phyloP scores from a whole-genome alignment of 2,329 filamentous ascomycete genomes.

The Monascus ruber region DNA sequence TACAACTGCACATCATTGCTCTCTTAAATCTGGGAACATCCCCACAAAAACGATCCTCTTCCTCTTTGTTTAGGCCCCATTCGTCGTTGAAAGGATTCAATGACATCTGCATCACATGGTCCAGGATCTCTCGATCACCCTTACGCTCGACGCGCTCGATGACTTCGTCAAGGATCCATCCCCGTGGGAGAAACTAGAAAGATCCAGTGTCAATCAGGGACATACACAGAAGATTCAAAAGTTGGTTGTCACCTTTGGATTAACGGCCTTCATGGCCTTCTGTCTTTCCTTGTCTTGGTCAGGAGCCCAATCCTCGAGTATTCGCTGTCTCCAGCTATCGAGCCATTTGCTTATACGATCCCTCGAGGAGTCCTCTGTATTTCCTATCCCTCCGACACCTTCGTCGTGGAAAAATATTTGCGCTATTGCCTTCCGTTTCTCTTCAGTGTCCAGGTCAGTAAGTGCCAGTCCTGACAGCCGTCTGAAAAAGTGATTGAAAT shows the following conservation, averaged over 20 bases:
- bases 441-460: constrained; percentile 52
- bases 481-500: constrained; percentile 92
- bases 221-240: not conserved
- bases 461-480: constrained; percentile 56
- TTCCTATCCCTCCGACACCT: constrained; percentile 47
- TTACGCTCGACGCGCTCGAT: constrained; percentile 81
- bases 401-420: constrained; percentile 70
- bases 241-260: constrained; percentile 54
- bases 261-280: constrained; percentile 68
- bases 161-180: constrained; percentile 88
- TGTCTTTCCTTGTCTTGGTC: constrained; percentile 53
- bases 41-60: constrained; percentile 73
- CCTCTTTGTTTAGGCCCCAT: constrained; percentile 49
- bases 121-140: constrained; percentile 66
- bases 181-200: constrained; percentile 63
- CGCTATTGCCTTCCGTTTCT: constrained; percentile 53
- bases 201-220: constrained; percentile 2
- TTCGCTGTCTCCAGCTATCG: constrained; percentile 59
- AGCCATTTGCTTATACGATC: constrained; percentile 68
- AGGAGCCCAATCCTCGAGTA: constrained; percentile 65
- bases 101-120: constrained; percentile 69
- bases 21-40: constrained; percentile 70
- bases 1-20: constrained; percentile 91
- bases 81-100: constrained; percentile 72
- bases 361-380: constrained; percentile 53